These are phyloP conservation scores for Mortierella sp. DNA, from an alignment of 371 early-diverging fungal genomes.

Conservation along the genomic window DNA sequence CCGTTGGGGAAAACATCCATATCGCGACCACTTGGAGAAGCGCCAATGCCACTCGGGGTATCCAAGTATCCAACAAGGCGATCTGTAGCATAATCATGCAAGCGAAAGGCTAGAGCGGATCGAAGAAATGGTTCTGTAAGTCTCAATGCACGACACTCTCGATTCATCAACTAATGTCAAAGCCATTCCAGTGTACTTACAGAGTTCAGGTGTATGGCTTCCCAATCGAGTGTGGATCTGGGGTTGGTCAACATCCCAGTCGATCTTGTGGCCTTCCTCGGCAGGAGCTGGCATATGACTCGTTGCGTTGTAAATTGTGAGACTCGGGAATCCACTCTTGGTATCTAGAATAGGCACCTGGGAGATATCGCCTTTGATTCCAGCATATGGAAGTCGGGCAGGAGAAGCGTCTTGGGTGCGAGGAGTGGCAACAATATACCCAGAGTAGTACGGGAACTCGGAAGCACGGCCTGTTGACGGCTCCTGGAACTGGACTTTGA, in stretches of 20 bases:
- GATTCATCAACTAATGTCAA: no score
- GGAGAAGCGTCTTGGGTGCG: conserved; percentile 18
- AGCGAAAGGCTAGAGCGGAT: conserved; percentile 3
- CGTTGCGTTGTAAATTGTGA: conserved; percentile 8
- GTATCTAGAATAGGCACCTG: conserved; percentile 62
- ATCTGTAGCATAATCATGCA: conserved; percentile 2
- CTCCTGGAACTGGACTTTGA: conserved; percentile 57
- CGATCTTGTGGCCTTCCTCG: conserved; percentile 25
- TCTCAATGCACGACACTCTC: no score
- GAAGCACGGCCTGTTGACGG: conserved; percentile 51
- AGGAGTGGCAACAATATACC: conserved; percentile 49
- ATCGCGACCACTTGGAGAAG: conserved; percentile 14
- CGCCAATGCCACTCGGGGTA: conserved; percentile 17
- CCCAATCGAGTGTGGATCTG: conserved; percentile 27
- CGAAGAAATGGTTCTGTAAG: no score
- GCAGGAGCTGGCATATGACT: conserved; percentile 6
- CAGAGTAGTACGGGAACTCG: conserved; percentile 53
- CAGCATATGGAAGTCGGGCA: conserved; percentile 66
- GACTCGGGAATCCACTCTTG: conserved; percentile 11
- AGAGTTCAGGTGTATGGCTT: conserved; percentile 43
- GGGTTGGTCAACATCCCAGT: conserved; percentile 20
- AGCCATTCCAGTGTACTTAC: no score
- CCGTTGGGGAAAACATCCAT: conserved; percentile 20
- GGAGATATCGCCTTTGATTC: conserved; percentile 60
- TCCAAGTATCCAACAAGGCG: conserved; percentile 29